Evolutionary conservation across 805 yeast species (phyloP).

Genomic region (Candida germanica): DNA sequence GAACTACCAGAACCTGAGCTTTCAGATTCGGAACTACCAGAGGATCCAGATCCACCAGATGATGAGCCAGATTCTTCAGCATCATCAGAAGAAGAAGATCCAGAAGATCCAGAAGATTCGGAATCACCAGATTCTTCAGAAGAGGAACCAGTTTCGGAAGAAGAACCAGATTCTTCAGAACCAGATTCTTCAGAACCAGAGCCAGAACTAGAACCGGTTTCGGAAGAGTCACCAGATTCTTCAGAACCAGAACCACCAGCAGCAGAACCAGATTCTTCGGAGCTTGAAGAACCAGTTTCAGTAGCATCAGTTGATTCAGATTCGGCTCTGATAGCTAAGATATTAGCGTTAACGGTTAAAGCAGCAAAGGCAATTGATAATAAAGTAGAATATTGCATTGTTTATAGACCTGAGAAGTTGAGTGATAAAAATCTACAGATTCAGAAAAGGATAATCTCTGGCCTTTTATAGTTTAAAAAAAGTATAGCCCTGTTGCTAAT

Average conservation of each 20-base stretch:
- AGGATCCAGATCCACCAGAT: constrained; percentile 6
- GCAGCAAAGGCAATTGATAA: constrained; percentile 8
- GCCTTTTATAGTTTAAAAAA: neutral
- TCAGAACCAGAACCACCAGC: constrained; percentile 8
- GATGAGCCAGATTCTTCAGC: constrained; percentile 11
- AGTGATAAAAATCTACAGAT: too few species aligned
- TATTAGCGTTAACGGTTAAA: constrained; percentile 11
- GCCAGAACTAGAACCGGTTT: constrained; percentile 8
- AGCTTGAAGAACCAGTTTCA: constrained; percentile 6
- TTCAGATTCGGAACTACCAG: constrained; percentile 4
- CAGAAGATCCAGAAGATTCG: constrained; percentile 5
- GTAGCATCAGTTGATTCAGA: constrained; percentile 11
- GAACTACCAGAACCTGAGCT: constrained; percentile 10
- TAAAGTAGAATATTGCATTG: constrained; percentile 13
- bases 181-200: neutral
- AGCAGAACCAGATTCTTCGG: constrained; percentile 4
- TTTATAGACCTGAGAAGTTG: too few species aligned
- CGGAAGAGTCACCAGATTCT: constrained; percentile 10
- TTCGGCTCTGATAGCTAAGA: constrained; percentile 13
- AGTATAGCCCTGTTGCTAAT: neutral
- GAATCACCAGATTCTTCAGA: constrained; percentile 6
- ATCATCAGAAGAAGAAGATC: constrained; percentile 2
- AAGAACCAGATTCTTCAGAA: constrained; percentile 3
- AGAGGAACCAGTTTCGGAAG: constrained; percentile 4
- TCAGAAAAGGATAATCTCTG: too few species aligned